Conservation (phyloP, 345 rosid genomes). For the Erodium maritimum region DNA sequence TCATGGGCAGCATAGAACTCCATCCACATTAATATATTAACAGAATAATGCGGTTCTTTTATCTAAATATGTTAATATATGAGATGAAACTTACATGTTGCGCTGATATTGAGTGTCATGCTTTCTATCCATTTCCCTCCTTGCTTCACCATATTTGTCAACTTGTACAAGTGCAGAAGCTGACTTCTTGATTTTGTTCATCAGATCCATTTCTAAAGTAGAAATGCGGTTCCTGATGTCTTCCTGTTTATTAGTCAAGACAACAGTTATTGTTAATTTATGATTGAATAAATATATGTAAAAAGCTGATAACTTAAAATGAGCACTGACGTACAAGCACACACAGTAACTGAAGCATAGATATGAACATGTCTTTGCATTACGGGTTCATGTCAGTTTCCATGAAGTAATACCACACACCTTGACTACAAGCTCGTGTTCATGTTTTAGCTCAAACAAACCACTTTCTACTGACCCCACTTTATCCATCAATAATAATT, state of each 20-base stretch:
- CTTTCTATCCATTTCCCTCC: conserved; percentile 66
- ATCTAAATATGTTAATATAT: background rate
- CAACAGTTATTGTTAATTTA: conserved; percentile 6
- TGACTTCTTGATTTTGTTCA: conserved; percentile 37
- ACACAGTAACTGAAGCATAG: background rate
- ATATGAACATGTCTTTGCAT: background rate
- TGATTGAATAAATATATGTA: background rate
- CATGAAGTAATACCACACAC: conserved; percentile 25
- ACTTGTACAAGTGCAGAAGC: conserved; percentile 41
- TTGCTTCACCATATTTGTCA: conserved; percentile 47
- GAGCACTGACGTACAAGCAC: background rate
- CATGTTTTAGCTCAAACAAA: conserved; percentile 39
- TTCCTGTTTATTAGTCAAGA: conserved; percentile 37
- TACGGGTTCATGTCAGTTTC: too few species aligned
- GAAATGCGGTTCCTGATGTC: conserved; percentile 62
- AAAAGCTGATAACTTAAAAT: background rate
- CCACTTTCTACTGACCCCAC: conserved; percentile 44
- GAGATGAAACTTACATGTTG: conserved; percentile 40
- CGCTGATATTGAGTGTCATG: conserved; percentile 78
- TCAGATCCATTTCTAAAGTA: conserved; percentile 43
- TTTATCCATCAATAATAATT: conserved; percentile 39
- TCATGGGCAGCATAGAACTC: background rate
- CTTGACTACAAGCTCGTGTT: conserved; percentile 50
- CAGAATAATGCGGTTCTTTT: background rate
- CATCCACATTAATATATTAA: too few species aligned